Evolutionary conservation across 1,284 basidiomycete species (phyloP).

Genomic region (Ustilago cynodontis): DNA sequence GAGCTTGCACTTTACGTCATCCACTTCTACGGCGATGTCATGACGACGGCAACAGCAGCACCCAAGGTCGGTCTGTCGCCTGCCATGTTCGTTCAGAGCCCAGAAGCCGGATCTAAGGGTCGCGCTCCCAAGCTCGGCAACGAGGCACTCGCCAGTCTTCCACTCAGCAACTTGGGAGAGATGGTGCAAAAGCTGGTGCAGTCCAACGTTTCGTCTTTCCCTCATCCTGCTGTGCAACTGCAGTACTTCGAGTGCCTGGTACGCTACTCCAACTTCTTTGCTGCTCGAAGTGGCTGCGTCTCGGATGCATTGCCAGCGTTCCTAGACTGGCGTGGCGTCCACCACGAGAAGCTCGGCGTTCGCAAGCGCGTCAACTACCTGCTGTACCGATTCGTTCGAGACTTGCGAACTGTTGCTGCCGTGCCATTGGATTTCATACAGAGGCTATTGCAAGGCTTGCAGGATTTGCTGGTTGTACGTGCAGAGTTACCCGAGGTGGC

Average conservation of each 20-base stretch:
- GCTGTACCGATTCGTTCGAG: conserved; percentile 91
- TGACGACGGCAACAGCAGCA: conserved; percentile 58
- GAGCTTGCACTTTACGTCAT: conserved; percentile 92
- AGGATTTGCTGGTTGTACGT: conserved; percentile 73
- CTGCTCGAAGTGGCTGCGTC: conserved; percentile 83
- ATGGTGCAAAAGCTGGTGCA: conserved; percentile 86
- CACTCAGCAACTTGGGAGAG: conserved; percentile 90
- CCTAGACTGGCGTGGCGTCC: conserved; percentile 89
- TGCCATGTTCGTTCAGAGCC: conserved; percentile 63
- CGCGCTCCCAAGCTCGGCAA: conserved; percentile 56
- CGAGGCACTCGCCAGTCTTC: conserved; percentile 71
- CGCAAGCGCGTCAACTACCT: conserved; percentile 90
- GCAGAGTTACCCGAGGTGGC: conserved; percentile 73
- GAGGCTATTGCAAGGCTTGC: conserved; percentile 63
- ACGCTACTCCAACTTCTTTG: conserved; percentile 94
- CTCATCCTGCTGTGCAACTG: conserved; percentile 87
- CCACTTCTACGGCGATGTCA: conserved; percentile 87
- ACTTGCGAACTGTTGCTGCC: conserved; percentile 77
- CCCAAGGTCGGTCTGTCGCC: conserved; percentile 65
- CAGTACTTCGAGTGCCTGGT: conserved; percentile 94
- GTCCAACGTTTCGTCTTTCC: conserved; percentile 84
- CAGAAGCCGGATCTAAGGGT: conserved; percentile 54
- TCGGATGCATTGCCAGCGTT: conserved; percentile 82
- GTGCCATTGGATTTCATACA: conserved; percentile 81
- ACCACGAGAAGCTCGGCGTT: conserved; percentile 80